Percentiles rank a stretch among this genome's conserved stretches.
Evolutionary conservation across 2,329 filamentous ascomycete genomes (phyloP).

Genomic region (Colletotrichum sojae): DNA sequence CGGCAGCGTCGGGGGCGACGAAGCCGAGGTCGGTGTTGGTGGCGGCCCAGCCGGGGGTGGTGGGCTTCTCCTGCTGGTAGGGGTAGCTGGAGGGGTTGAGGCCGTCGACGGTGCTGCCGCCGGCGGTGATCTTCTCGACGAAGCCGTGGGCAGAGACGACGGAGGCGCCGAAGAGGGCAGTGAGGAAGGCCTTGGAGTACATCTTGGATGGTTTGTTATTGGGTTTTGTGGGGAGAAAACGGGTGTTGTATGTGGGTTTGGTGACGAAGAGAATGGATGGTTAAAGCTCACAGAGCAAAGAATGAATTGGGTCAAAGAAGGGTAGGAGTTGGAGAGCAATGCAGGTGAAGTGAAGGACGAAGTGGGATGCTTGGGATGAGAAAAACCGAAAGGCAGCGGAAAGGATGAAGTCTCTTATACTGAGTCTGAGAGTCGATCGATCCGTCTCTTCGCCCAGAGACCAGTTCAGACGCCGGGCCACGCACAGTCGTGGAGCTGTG

Average conservation of each 20-base stretch:
- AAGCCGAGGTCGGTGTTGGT: slow-evolving; percentile 57
- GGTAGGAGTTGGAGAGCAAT: slow-evolving; percentile 29
- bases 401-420: slow-evolving; percentile 32
- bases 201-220: slow-evolving; percentile 17
- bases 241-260: slow-evolving; percentile 2
- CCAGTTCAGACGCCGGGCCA: background rate
- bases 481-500: slow-evolving; percentile 20
- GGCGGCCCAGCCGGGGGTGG: slow-evolving; percentile 43
- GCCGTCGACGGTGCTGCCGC: slow-evolving; percentile 49
- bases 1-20: slow-evolving; percentile 59
- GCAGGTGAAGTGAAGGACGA: slow-evolving; percentile 33
- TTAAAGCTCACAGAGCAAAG: slow-evolving; percentile 40
- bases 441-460: slow-evolving; percentile 2
- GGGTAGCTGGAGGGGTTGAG: slow-evolving; percentile 46
- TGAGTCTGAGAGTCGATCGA: background rate
- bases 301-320: slow-evolving; percentile 29
- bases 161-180: slow-evolving; percentile 43
- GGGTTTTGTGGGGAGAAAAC: background rate
- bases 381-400: background rate
- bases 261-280: slow-evolving; percentile 24
- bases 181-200: slow-evolving; percentile 42
- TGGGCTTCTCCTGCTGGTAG: slow-evolving; percentile 46
- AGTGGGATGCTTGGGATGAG: slow-evolving; percentile 19
- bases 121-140: slow-evolving; percentile 49
- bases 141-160: slow-evolving; percentile 50